Evolutionary conservation across 805 yeast species (phyloP).

Genomic region (Candida parachauliodes): DNA sequence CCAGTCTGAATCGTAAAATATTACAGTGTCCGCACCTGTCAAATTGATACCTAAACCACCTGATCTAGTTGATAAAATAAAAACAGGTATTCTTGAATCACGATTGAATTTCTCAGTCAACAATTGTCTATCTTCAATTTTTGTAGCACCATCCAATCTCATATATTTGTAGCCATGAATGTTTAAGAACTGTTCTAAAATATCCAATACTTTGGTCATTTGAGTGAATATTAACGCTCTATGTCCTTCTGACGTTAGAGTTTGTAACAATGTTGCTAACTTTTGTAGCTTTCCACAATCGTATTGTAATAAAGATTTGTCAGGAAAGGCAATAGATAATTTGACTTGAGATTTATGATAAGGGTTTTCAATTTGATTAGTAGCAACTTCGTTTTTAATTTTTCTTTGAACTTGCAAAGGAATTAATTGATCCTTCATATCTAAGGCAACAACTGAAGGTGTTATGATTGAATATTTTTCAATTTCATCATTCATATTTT

Average conservation of each 20-base stretch:
- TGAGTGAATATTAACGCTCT: constrained; percentile 95
- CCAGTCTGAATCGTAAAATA: constrained; percentile 98
- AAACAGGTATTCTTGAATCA: constrained; percentile 82
- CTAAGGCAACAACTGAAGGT: constrained; percentile 78
- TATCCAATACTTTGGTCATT: constrained; percentile 94
- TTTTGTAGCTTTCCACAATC: constrained; percentile 97
- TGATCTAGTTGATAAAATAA: constrained; percentile 90
- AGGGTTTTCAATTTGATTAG: constrained; percentile 44
- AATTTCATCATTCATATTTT: constrained; percentile 45
- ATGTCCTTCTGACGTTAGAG: constrained; percentile 82
- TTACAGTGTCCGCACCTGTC: constrained; percentile 98
- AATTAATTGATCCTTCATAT: constrained; percentile 54
- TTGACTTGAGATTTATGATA: constrained; percentile 84
- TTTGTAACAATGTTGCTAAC: constrained; percentile 69
- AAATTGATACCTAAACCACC: constrained; percentile 97
- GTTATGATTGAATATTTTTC: constrained; percentile 84
- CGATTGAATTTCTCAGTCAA: constrained; percentile 89
- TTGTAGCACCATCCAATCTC: constrained; percentile 96
- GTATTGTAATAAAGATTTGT: constrained; percentile 83
- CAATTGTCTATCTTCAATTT: constrained; percentile 93
- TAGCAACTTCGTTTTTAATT: constrained; percentile 26
- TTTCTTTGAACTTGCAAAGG: constrained; percentile 35
- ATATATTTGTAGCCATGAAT: constrained; percentile 91
- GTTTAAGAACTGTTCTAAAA: constrained; percentile 87
- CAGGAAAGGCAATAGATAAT: constrained; percentile 92